Evolutionary conservation across 306 rosid genomes (phyloP).

Genomic region (Gastrolobium bilobum): DNA sequence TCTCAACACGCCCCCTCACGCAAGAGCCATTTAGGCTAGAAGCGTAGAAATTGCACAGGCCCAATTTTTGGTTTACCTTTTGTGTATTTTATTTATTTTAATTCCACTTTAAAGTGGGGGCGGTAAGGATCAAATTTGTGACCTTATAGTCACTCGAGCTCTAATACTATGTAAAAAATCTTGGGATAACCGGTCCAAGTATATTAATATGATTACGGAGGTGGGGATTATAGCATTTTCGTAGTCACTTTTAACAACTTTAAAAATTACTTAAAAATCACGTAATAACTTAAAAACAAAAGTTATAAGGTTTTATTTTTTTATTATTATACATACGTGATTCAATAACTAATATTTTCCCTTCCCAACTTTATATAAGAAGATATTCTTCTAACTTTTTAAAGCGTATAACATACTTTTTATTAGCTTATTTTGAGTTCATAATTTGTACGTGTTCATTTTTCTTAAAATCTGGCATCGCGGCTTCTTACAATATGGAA

Average conservation of each 20-base stretch:
- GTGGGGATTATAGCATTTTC: slow-evolving; percentile 16
- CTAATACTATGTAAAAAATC: too few species aligned
- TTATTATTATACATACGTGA: not conserved
- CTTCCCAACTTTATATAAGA: not conserved
- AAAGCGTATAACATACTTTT: not conserved
- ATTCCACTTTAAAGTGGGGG: too few species aligned
- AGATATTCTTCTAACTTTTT: not conserved
- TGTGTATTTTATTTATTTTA: too few species aligned
- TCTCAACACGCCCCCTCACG: too few species aligned
- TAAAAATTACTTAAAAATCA: not conserved
- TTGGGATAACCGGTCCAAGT: too few species aligned
- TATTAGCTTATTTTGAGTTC: not conserved
- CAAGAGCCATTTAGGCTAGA: too few species aligned
- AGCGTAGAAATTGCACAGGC: too few species aligned
- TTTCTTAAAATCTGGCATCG: not conserved
- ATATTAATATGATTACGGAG: not conserved
- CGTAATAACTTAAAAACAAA: not conserved
- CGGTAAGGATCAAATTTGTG: too few species aligned
- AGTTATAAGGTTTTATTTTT: not conserved
- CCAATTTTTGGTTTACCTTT: too few species aligned
- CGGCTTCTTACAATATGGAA: not conserved
- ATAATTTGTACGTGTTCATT: not conserved
- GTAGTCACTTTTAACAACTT: not conserved
- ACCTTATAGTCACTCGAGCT: too few species aligned
- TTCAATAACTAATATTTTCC: not conserved